Evolutionary conservation across 306 rosid genomes (phyloP).

Genomic region (Prunus fruticosa): DNA sequence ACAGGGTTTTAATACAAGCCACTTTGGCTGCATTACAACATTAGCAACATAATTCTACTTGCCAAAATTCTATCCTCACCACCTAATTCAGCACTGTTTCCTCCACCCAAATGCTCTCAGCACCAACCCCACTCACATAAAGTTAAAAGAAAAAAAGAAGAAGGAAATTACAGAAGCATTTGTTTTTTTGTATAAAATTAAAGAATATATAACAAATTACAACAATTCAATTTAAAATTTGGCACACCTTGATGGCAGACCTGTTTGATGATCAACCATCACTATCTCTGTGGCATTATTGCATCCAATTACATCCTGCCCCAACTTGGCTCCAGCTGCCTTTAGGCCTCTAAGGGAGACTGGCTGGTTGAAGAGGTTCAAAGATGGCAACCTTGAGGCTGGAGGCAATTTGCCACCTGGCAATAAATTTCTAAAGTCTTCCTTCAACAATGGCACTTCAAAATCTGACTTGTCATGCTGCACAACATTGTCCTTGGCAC

Average conservation of each 20-base stretch:
- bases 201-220: slow-evolving; percentile 21
- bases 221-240: slow-evolving; percentile 45
- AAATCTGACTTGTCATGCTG: slow-evolving; percentile 77
- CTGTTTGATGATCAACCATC: slow-evolving; percentile 65
- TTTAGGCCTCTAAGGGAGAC: slow-evolving; percentile 83
- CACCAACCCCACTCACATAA: slow-evolving; percentile 14
- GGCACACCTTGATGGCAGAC: slow-evolving; percentile 67
- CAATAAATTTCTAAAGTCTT: slow-evolving; percentile 54
- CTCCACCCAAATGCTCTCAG: slow-evolving; percentile 5
- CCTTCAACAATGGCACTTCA: slow-evolving; percentile 83
- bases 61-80: slow-evolving; percentile 7
- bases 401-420: slow-evolving; percentile 78
- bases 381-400: slow-evolving; percentile 71
- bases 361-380: slow-evolving; percentile 83
- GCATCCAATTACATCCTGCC: slow-evolving; percentile 83
- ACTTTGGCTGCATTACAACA: slow-evolving; percentile 27
- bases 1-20: slow-evolving; percentile 1
- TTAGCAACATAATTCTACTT: slow-evolving; percentile 9
- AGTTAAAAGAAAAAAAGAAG: background rate
- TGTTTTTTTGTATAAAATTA: slow-evolving; percentile 17
- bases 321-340: slow-evolving; percentile 87
- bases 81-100: background rate
- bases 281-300: slow-evolving; percentile 73
- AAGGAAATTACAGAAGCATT: slow-evolving; percentile 1
- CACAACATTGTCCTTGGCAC: slow-evolving; percentile 78